These are phyloP conservation scores for Exidia glandulosa DNA, from an alignment of 768 basidiomycete species.

Conservation along the genomic window DNA sequence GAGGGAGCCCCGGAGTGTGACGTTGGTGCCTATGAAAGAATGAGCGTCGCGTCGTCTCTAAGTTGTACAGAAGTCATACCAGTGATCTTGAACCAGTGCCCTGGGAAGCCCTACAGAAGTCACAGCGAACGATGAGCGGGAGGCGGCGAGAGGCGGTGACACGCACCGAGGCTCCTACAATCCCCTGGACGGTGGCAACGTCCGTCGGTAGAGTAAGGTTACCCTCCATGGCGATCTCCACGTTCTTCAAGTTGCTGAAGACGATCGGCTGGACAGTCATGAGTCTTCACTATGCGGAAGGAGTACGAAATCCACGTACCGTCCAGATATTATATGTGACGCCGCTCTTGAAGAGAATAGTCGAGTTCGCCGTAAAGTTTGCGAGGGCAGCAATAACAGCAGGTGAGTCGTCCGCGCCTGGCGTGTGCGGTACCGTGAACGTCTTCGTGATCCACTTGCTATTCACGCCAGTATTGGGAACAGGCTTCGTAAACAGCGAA, in stretches of 20 bases:
- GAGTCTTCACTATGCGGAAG: not conserved
- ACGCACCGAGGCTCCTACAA: slow-evolving; percentile 6
- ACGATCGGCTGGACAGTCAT: slow-evolving; percentile 26
- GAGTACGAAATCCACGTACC: not conserved
- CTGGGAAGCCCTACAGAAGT: not conserved
- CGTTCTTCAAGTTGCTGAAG: slow-evolving; percentile 44
- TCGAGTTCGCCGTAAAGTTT: slow-evolving; percentile 23
- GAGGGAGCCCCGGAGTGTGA: slow-evolving; percentile 43
- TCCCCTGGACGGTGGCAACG: slow-evolving; percentile 36
- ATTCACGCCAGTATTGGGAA: not conserved
- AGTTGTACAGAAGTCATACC: slow-evolving; percentile 4
- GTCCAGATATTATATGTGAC: slow-evolving; percentile 52
- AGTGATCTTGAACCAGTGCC: slow-evolving; percentile 2
- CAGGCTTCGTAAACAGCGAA: not conserved
- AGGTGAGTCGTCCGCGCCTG: slow-evolving; percentile 41
- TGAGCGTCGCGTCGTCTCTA: slow-evolving; percentile 20
- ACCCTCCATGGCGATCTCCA: slow-evolving; percentile 45
- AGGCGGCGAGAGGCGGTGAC: not conserved
- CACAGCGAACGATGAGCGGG: too few species aligned
- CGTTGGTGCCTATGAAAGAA: slow-evolving; percentile 43
- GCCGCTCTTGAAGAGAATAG: slow-evolving; percentile 46
- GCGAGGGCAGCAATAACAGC: slow-evolving; percentile 34
- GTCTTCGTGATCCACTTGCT: slow-evolving; percentile 14
- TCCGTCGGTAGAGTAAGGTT: slow-evolving; percentile 45
- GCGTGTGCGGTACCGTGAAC: slow-evolving; percentile 38